Conservation (phyloP, 805 yeast genomes). For the Pichia manshurica region DNA sequence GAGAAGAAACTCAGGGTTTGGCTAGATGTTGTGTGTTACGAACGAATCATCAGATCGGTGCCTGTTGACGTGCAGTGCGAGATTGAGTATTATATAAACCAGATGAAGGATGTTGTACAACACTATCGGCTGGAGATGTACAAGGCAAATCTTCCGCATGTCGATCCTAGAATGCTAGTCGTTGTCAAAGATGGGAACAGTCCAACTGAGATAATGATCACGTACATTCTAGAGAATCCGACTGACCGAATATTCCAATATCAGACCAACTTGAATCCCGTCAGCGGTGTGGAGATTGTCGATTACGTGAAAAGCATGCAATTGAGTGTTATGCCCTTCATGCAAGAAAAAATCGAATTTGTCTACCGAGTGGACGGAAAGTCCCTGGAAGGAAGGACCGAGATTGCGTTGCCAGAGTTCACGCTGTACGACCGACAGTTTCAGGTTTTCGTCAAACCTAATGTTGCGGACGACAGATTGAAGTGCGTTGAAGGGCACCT, state of each 20-base stretch:
- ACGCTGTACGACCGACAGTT: constrained; percentile 64
- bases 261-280: constrained; percentile 22
- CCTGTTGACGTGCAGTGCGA: constrained; percentile 18
- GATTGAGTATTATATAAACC: constrained; percentile 17
- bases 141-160: constrained; percentile 52
- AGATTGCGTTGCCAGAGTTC: constrained; percentile 48
- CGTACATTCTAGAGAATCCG: constrained; percentile 66
- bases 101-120: constrained; percentile 18
- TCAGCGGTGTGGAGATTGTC: constrained; percentile 21
- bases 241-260: constrained; percentile 65
- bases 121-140: constrained; percentile 35
- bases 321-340: constrained; percentile 58
- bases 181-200: constrained; percentile 20
- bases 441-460: constrained; percentile 53
- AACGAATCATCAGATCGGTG: constrained; percentile 15
- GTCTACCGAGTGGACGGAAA: constrained; percentile 29
- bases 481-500: constrained; percentile 27
- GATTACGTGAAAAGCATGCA: constrained; percentile 28
- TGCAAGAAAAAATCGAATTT: constrained; percentile 41
- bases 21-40: constrained; percentile 3
- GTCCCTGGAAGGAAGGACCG: constrained; percentile 2
- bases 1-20: neutral
- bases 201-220: constrained; percentile 27
- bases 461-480: constrained; percentile 34
- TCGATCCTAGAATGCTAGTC: constrained; percentile 65